Base-by-base conservation (phyloP, 148 eudicot genomes). In the Silene conica region DNA sequence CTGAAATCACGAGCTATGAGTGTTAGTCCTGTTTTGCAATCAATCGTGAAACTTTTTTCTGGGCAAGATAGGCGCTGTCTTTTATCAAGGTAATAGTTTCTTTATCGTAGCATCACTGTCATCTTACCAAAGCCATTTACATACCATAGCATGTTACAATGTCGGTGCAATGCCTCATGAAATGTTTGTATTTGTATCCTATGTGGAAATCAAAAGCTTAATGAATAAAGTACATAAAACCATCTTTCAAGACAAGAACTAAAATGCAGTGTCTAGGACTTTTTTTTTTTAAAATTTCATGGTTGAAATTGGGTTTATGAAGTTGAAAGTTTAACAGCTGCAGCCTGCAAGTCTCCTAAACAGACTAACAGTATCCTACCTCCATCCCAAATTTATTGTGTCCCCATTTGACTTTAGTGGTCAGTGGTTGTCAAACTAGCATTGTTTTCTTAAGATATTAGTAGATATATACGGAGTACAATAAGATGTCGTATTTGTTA, bases 1-100 rank as follows among this genome's bases (percentile, higher is more conserved):
- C 86, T 95, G 59, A 95, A 89, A 83, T 86, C 96, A 67, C 92
- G 90, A 80, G 85, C 92, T 70, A 85, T 85, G 96, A 86, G 83
- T 77, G 85, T 89, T 46, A 78, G 87, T 78, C 75, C 88, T 78
- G 97, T 87, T 82, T 80, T 95, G 73, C 92, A 88, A 80, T 87
- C 92, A 22, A 88, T 95, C 66, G 83, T 84, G 26, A 78, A 74
- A 78, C 78, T 95, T 67, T 90, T 95, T 80, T 90, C 93, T 80
- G 74, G 80, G 78, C 90, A 82, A 46, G 98, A 86, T 71, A 90
- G 98, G 80, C 85, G 82, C 55, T 81, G 89, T 64, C 98, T 95
- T 80, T 90, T 87, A 55, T 82, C 79, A 81, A 90, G 97, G 98
- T 95, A 57, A 7, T 70, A 5, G 20, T 46, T 11, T 64, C 31